Evolutionary conservation across 2,329 filamentous ascomycete genomes (phyloP).

Genomic region (Botryosphaeria dothidea): DNA sequence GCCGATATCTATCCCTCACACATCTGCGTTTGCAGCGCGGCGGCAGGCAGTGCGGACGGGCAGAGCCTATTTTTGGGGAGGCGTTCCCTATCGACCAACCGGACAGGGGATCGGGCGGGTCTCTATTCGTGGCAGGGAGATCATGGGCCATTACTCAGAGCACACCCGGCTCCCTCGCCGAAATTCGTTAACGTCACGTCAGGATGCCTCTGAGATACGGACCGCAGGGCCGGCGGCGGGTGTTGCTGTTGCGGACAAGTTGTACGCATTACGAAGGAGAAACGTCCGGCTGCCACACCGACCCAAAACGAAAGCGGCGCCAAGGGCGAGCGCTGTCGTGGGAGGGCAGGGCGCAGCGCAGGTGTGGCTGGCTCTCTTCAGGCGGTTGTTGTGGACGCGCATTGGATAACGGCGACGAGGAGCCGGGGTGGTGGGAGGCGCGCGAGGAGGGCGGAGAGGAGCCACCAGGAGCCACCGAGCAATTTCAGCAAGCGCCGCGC

Average conservation of each 20-base stretch:
- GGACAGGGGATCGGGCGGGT: not conserved
- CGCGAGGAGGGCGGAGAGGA: not conserved
- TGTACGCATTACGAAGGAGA: not conserved
- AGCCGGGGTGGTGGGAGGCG: not conserved
- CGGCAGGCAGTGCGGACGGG: not conserved
- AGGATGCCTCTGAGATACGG: not conserved
- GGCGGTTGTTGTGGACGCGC: conserved; percentile 3
- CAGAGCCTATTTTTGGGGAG: conserved; percentile 5
- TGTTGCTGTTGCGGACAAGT: not conserved
- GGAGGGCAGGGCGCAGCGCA: not conserved
- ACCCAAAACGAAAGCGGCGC: not conserved
- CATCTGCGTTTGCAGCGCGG: not conserved
- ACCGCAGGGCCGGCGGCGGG: conserved; percentile 3
- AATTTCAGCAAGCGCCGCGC: conserved; percentile 15
- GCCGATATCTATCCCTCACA: not conserved
- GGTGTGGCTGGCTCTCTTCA: not conserved
- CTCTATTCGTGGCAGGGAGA: not conserved
- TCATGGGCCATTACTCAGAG: not conserved
- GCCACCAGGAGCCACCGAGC: not conserved
- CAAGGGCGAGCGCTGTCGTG: not conserved
- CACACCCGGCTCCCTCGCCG: not conserved
- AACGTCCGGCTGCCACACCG: not conserved
- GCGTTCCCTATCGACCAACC: not conserved
- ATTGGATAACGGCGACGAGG: not conserved
- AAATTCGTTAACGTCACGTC: conserved; percentile 1